Evolutionary conservation across 2,329 filamentous ascomycete species (phyloP).

Genomic region (Monosporascus sp.): DNA sequence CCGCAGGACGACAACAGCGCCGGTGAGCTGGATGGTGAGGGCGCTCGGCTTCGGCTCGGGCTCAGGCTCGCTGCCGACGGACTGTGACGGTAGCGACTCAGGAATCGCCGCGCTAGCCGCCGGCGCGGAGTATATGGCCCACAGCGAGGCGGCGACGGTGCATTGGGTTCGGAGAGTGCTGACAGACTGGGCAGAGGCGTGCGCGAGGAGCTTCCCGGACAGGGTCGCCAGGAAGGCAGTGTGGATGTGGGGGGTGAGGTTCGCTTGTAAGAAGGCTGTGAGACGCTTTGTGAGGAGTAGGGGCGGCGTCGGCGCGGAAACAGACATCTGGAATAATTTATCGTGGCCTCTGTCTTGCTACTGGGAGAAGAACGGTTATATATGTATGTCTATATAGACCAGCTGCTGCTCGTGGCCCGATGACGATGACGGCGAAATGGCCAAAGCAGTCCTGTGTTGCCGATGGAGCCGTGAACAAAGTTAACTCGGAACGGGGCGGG

Average conservation of each 20-base stretch:
- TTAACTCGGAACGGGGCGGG: no score
- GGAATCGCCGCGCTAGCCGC: slow-evolving; percentile 36
- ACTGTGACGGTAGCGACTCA: slow-evolving; percentile 32
- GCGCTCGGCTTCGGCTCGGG: slow-evolving; percentile 25
- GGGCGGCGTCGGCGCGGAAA: slow-evolving; percentile 41
- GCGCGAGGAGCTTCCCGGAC: slow-evolving; percentile 58
- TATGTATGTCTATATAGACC: background rate
- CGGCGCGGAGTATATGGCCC: slow-evolving; percentile 47
- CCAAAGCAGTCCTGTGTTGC: no score
- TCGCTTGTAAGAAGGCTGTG: slow-evolving; percentile 54
- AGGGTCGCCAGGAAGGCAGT: slow-evolving; percentile 55
- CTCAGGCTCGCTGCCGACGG: slow-evolving; percentile 3
- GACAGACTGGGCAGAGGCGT: slow-evolving; percentile 51
- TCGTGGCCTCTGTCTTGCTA: no score
- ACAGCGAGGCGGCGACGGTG: slow-evolving; percentile 58
- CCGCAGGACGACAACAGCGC: slow-evolving; percentile 54
- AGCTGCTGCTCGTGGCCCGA: no score
- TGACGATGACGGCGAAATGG: no score
- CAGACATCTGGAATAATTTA: slow-evolving; percentile 12
- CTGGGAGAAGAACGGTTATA: background rate
- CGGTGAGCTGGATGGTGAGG: slow-evolving; percentile 54
- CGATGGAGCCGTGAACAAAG: no score
- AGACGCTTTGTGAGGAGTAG: slow-evolving; percentile 62
- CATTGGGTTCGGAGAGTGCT: slow-evolving; percentile 55
- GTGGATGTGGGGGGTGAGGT: slow-evolving; percentile 51